Percentiles rank a stretch among this genome's conserved stretches.
phyloP scores from a whole-genome alignment of 495 filamentous ascomycete genomes.

The Darksidea phi region DNA sequence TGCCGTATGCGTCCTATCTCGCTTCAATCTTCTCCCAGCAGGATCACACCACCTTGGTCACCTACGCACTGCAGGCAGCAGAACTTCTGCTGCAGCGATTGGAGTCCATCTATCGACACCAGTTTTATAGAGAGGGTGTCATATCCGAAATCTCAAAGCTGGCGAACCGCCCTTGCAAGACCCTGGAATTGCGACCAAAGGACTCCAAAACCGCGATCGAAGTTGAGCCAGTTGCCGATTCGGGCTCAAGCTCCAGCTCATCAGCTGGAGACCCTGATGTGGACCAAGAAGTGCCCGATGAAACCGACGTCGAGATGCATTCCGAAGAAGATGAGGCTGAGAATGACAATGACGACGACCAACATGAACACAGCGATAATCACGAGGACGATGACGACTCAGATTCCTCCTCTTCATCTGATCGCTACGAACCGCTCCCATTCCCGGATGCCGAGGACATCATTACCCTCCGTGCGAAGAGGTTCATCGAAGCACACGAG shows the following conservation, averaged over 20 bases:
- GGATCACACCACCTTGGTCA: slow-evolving; percentile 84
- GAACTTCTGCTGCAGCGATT: slow-evolving; percentile 82
- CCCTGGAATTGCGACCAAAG: slow-evolving; percentile 32
- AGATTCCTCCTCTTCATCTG: slow-evolving; percentile 56
- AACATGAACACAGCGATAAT: slow-evolving; percentile 58
- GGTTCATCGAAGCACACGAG: slow-evolving; percentile 81
- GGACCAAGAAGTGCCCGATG: slow-evolving; percentile 50
- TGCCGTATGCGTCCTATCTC: slow-evolving; percentile 95
- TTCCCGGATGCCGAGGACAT: slow-evolving; percentile 67
- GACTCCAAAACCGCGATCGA: slow-evolving; percentile 23
- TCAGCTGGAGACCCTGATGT: slow-evolving; percentile 44
- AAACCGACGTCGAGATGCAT: slow-evolving; percentile 48
- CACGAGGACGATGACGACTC: slow-evolving; percentile 56
- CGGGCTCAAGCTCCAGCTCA: slow-evolving; percentile 15
- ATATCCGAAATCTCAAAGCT: slow-evolving; percentile 87
- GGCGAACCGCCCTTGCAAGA: slow-evolving; percentile 54
- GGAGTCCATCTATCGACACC: slow-evolving; percentile 85
- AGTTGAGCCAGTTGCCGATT: slow-evolving; percentile 23
- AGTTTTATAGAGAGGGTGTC: slow-evolving; percentile 96
- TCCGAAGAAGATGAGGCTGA: slow-evolving; percentile 61
- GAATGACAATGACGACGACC: slow-evolving; percentile 59
- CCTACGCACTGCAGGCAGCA: slow-evolving; percentile 80
- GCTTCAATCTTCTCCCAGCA: slow-evolving; percentile 95
- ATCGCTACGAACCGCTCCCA: slow-evolving; percentile 46
- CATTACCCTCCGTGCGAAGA: slow-evolving; percentile 71